A percentile compares a stretch with the other conserved stretches of the same genome.
phyloP scores from a whole-genome alignment of 139 green algal genomes.

The Chlorella sp. region DNA sequence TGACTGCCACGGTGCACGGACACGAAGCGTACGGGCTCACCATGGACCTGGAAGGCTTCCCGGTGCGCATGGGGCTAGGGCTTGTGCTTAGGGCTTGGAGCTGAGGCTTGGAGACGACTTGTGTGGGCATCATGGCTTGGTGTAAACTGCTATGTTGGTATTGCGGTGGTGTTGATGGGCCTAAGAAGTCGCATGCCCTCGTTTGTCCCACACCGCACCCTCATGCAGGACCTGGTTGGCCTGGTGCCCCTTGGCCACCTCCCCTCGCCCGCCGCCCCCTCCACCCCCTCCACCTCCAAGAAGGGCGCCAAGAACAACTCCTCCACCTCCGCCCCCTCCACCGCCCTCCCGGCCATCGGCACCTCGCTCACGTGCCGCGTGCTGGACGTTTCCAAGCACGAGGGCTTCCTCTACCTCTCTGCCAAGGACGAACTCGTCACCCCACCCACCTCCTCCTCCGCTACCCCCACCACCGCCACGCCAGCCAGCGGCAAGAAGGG shows the following conservation, averaged over 20 bases:
- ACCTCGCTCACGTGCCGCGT: conserved; percentile 27
- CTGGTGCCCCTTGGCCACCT: conserved; percentile 8
- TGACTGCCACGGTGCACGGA: conserved; percentile 33
- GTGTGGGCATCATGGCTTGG: background rate
- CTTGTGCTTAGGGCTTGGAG: background rate
- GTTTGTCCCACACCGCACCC: background rate
- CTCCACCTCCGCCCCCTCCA: background rate
- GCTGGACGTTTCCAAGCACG: conserved; percentile 61
- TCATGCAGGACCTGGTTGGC: conserved; percentile 20
- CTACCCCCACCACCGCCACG: background rate
- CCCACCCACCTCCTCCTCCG: background rate
- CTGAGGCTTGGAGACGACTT: background rate
- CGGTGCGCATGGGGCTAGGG: background rate
- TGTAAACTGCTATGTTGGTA: background rate
- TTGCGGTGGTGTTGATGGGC: background rate
- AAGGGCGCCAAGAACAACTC: background rate
- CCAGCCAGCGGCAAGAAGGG: background rate
- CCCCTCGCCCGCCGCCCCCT: background rate
- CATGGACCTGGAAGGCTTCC: conserved; percentile 34
- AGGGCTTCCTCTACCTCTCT: conserved; percentile 71
- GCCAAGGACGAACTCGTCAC: conserved; percentile 20
- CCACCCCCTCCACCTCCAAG: background rate
- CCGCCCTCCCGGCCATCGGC: conserved; percentile 8
- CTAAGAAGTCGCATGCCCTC: background rate
- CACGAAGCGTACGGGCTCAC: conserved; percentile 65